Percentiles rank a stretch among this genome's conserved stretches.
Evolutionary conservation across 2,329 filamentous ascomycete genomes (phyloP).

Genomic region (Monilinia vaccinii-corymbosi): DNA sequence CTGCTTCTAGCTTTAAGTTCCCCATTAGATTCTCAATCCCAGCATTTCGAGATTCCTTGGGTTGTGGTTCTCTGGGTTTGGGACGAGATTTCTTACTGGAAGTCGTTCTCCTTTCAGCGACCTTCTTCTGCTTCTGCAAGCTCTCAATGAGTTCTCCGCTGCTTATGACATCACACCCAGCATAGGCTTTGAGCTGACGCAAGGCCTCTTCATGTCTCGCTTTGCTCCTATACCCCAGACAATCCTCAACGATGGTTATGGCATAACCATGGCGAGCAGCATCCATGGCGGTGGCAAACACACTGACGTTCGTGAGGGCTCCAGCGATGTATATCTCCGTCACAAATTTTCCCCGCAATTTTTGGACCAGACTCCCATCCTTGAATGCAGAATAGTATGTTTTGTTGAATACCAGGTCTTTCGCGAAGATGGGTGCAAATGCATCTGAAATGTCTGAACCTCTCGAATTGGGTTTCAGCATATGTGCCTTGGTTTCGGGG

Average conservation of each 20-base stretch:
- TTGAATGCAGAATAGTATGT: constrained; percentile 83
- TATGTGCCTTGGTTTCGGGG: constrained; percentile 27
- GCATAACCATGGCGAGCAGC: constrained; percentile 78
- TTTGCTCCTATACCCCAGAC: constrained; percentile 69
- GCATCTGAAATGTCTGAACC: constrained; percentile 3
- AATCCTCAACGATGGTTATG: constrained; percentile 84
- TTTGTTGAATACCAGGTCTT: constrained; percentile 51
- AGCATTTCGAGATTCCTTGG: constrained; percentile 8
- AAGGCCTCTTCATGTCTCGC: constrained; percentile 46
- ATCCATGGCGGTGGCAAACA: constrained; percentile 86
- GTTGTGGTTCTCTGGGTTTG: constrained; percentile 9
- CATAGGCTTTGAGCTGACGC: constrained; percentile 23
- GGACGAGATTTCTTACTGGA: constrained; percentile 15
- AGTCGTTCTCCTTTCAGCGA: constrained; percentile 12
- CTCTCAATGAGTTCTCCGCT: constrained; percentile 24
- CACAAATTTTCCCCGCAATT: constrained; percentile 76
- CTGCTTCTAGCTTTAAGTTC: constrained; percentile 21
- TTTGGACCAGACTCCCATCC: constrained; percentile 60
- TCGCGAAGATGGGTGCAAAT: constrained; percentile 4
- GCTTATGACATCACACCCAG: constrained; percentile 28
- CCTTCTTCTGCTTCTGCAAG: constrained; percentile 18
- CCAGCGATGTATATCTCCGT: constrained; percentile 88
- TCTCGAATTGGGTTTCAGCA: constrained; percentile 32
- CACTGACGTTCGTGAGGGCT: constrained; percentile 74
- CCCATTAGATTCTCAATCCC: constrained; percentile 25